phyloP scores from a whole-genome alignment of 768 basidiomycete genomes.

The Solioccasus polychromus region DNA sequence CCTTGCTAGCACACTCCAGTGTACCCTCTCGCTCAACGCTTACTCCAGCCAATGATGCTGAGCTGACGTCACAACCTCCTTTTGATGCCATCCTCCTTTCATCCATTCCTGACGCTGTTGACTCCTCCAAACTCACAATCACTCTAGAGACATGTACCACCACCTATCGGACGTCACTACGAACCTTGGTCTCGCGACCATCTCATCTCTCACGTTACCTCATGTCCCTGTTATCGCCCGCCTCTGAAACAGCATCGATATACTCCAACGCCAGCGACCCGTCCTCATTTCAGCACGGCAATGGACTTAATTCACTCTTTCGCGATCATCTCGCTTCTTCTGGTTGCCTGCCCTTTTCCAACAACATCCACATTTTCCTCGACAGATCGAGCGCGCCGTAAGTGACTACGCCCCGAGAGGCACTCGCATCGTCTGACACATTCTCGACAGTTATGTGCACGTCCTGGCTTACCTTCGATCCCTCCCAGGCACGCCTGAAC shows the following conservation, averaged over 20 bases:
- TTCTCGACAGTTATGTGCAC: slow-evolving; percentile 66
- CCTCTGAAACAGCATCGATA: slow-evolving; percentile 52
- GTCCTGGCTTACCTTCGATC: slow-evolving; percentile 72
- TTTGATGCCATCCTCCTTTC: slow-evolving; percentile 71
- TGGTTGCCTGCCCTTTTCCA: slow-evolving; percentile 46
- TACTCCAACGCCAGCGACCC: slow-evolving; percentile 50
- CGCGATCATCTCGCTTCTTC: slow-evolving; percentile 62
- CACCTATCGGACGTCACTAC: slow-evolving; percentile 62
- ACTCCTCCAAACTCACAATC: slow-evolving; percentile 63
- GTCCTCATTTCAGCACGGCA: slow-evolving; percentile 15
- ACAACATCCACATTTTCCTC: slow-evolving; percentile 67
- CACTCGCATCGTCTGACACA: too few relatives aligned
- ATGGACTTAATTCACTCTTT: slow-evolving; percentile 49
- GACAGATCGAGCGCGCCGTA: slow-evolving; percentile 80
- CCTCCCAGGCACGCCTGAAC: slow-evolving; percentile 41
- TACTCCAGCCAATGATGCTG: slow-evolving; percentile 44
- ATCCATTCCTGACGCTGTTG: slow-evolving; percentile 46
- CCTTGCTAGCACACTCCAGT: slow-evolving; percentile 18
- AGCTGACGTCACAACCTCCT: slow-evolving; percentile 47
- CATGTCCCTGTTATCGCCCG: slow-evolving; percentile 39
- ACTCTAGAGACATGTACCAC: slow-evolving; percentile 71
- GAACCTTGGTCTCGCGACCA: slow-evolving; percentile 64
- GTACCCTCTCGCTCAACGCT: slow-evolving; percentile 48
- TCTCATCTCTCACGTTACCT: slow-evolving; percentile 65
- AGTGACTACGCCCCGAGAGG: slow-evolving; percentile 34